phyloP scores from a whole-genome alignment of 2,329 filamentous ascomycete genomes.

The Lecanoromycetidae sp. region DNA sequence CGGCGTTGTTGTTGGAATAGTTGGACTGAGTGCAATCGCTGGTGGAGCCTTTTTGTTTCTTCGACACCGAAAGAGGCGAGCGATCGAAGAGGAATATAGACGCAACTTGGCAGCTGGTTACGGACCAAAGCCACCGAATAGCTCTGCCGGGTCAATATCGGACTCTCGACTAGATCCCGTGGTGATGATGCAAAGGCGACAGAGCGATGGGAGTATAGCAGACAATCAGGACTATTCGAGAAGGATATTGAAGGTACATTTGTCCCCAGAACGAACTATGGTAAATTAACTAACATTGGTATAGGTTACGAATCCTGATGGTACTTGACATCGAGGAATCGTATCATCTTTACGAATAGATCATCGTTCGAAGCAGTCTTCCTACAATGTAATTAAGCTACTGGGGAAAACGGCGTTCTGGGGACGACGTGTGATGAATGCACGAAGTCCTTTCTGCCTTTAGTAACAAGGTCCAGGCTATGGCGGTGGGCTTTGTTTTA shows the following conservation, averaged over 20 bases:
- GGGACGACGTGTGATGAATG: conserved; percentile 5
- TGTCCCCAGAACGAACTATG: not conserved
- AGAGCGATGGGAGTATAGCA: conserved; percentile 91
- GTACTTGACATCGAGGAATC: conserved; percentile 16
- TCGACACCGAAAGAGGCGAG: conserved; percentile 61
- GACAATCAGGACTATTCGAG: conserved; percentile 96
- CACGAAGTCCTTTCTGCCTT: conserved; percentile 6
- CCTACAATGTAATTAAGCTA: no score
- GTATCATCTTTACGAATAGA: no score
- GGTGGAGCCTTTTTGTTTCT: conserved; percentile 63
- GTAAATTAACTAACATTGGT: not conserved
- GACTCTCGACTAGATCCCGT: conserved; percentile 78
- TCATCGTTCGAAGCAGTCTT: no score
- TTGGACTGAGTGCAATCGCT: conserved; percentile 52
- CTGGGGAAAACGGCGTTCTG: not conserved
- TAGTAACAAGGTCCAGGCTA: not conserved
- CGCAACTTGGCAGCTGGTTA: conserved; percentile 51
- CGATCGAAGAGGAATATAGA: conserved; percentile 73
- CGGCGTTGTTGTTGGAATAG: conserved; percentile 73
- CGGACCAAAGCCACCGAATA: conserved; percentile 11
- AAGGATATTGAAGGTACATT: conserved; percentile 77
- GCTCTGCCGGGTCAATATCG: conserved; percentile 49
- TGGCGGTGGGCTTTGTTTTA: not conserved
- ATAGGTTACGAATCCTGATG: conserved; percentile 21
- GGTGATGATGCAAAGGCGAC: conserved; percentile 66